Evolutionary conservation across 2,329 filamentous ascomycete species (phyloP), one percentile per base, ranked within the genome.

Genomic region (Lecanicillium sp.): DNA sequence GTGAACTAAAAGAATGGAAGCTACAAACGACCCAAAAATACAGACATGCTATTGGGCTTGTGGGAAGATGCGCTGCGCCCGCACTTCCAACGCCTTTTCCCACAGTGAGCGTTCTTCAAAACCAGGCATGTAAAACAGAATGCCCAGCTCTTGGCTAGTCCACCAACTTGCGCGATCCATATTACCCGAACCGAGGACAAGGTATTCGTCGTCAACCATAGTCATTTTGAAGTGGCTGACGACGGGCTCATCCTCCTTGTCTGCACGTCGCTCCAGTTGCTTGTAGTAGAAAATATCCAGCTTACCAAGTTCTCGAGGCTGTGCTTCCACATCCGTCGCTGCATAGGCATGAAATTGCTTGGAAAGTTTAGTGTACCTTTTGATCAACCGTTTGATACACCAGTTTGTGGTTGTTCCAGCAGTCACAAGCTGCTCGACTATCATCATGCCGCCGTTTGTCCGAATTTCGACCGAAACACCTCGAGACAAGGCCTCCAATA

Each of bases 101-200:
- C 65, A 68, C 4, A 66, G 44, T n/a, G 50, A 48, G 27, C 55
- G 50, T 4, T 55, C 58, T 27, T 57, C 45, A 29, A 65, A 60
- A 1, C 51, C 57, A 3, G 63, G 62, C n/a, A 62, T 61, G 32
- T 71, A 61, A 39, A 79, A 71, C 29, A 79, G 51, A 20, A 92
- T 65, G 1, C 86, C 86, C 17, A 92, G 64, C 60, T 94, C 87
- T 59, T 92, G 87, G 56, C 84, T 89, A 5, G 87, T 92, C 59
- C 77, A 89, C 84, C 84, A 92, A 54, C 84, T 89, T 7, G 87
- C 85, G 1, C 86, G 74, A 60, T 94, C 87, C 70, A 89, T 77
- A 55, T 94, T 94, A 1, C 85, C 86, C 14, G 84, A 89, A 0
- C 87, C 87, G 3, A 92, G 62, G 1, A 92, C 68, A 2, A 81